Conservation (phyloP, 2,329 filamentous ascomycete genomes). For the Botryotinia convoluta region DNA sequence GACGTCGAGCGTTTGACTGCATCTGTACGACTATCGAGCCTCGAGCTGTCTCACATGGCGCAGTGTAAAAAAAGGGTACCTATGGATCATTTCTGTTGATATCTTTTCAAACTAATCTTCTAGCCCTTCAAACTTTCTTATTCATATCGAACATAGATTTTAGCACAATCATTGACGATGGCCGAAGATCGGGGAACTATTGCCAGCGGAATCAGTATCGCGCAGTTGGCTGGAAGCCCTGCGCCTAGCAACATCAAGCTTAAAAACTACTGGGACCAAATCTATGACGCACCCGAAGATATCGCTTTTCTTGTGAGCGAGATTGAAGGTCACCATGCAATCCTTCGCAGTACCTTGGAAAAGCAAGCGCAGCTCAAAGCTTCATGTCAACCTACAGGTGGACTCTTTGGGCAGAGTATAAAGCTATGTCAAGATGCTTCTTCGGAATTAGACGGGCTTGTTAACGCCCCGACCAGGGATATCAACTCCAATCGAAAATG, state of each 20-base stretch:
- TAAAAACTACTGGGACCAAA: conserved; percentile 24
- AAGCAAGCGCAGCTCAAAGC: conserved; percentile 4
- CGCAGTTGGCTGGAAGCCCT: conserved; percentile 20
- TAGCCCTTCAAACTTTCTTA: background rate
- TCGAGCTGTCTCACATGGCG: background rate
- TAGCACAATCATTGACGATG: background rate
- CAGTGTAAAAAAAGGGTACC: background rate
- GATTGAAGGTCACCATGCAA: conserved; percentile 20
- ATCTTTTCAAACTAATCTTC: too few species aligned
- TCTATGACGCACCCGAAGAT: conserved; percentile 23
- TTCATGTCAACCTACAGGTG: background rate
- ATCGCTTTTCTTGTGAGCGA: conserved; percentile 20
- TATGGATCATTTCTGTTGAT: background rate
- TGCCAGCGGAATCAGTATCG: conserved; percentile 22
- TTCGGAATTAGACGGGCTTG: conserved; percentile 12
- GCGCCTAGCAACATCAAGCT: conserved; percentile 23
- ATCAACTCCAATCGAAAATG: conserved; percentile 18
- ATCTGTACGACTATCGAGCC: background rate
- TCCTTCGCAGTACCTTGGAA: conserved; percentile 20
- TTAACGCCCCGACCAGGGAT: conserved; percentile 8
- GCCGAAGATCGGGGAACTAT: conserved; percentile 21
- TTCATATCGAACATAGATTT: background rate
- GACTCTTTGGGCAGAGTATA: conserved; percentile 15
- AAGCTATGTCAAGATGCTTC: conserved; percentile 20
- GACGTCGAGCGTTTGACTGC: background rate